Conservation (phyloP, 1,284 basidiomycete genomes). For the Austroboletus niveus region DNA sequence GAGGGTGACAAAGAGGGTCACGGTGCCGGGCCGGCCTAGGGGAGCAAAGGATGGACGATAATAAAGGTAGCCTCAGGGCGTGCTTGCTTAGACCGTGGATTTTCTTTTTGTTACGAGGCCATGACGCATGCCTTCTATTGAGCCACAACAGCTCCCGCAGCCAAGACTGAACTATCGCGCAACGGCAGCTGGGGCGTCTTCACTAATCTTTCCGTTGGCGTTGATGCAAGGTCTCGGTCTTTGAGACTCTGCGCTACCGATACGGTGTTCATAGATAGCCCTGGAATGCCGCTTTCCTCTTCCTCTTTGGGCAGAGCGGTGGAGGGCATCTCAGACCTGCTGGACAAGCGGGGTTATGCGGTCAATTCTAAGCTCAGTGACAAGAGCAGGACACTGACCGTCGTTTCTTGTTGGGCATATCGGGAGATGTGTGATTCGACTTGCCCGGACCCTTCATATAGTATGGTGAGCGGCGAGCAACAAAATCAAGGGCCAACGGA, state of each 20-base stretch:
- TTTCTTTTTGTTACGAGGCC: slow-evolving; percentile 4
- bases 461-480: slow-evolving; percentile 20
- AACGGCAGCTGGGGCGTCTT: slow-evolving; percentile 64
- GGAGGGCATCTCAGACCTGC: slow-evolving; percentile 41
- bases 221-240: slow-evolving; percentile 39
- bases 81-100: background rate
- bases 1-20: background rate
- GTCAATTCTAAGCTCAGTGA: slow-evolving; percentile 23
- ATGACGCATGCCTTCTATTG: slow-evolving; percentile 39
- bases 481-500: slow-evolving; percentile 11
- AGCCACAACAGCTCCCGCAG: slow-evolving; percentile 47
- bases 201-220: slow-evolving; percentile 47
- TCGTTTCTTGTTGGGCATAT: slow-evolving; percentile 74
- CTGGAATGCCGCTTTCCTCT: slow-evolving; percentile 39
- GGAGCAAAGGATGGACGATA: background rate
- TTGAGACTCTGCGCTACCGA: slow-evolving; percentile 31
- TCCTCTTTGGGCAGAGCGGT: slow-evolving; percentile 34
- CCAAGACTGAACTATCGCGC: slow-evolving; percentile 61
- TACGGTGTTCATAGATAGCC: slow-evolving; percentile 33
- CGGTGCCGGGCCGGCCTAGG: slow-evolving; percentile 1
- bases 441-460: slow-evolving; percentile 57
- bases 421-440: slow-evolving; percentile 60
- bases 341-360: slow-evolving; percentile 23
- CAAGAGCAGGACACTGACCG: slow-evolving; percentile 39
- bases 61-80: background rate